A percentile compares a stretch with the other conserved stretches of the same genome.
These are phyloP conservation scores for Ensete glaucum DNA, from an alignment of 176 grass and related monocot species.

Conservation along the genomic window DNA sequence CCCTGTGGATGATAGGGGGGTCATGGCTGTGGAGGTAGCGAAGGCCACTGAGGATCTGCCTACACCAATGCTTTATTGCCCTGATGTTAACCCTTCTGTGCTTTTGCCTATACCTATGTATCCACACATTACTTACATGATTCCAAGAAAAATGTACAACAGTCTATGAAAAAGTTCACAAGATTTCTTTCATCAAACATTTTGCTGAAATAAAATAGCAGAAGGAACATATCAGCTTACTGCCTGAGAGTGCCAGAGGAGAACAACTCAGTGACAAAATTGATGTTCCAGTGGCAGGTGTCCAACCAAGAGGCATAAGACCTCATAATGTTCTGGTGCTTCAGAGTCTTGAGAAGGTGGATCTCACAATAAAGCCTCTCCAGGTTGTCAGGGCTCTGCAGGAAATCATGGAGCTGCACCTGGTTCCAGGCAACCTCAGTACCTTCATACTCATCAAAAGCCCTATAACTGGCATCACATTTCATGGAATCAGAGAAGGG, in stretches of 20 bases:
- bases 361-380: conserved; percentile 65
- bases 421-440: conserved; percentile 74
- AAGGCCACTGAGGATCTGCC: conserved; percentile 26
- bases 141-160: neutral
- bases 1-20: conserved; percentile 33
- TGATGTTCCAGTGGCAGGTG: conserved; percentile 26
- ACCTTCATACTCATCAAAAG: conserved; percentile 53
- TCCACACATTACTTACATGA: neutral
- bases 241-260: conserved; percentile 61
- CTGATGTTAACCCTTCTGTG: conserved; percentile 27
- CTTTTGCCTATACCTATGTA: conserved; percentile 27
- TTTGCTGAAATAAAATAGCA: neutral
- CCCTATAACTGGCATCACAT: conserved; percentile 40
- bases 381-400: conserved; percentile 31
- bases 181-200: neutral
- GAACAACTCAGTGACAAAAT: conserved; percentile 75
- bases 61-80: conserved; percentile 28
- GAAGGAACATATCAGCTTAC: conserved; percentile 15
- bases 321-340: conserved; percentile 51
- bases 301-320: conserved; percentile 54
- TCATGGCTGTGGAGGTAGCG: conserved; percentile 28
- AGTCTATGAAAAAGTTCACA: neutral
- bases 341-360: conserved; percentile 51
- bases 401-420: conserved; percentile 41
- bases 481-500: neutral